Evolutionary conservation across 2,329 filamentous ascomycete genomes (phyloP).

Genomic region (Aspergillus japonicus): DNA sequence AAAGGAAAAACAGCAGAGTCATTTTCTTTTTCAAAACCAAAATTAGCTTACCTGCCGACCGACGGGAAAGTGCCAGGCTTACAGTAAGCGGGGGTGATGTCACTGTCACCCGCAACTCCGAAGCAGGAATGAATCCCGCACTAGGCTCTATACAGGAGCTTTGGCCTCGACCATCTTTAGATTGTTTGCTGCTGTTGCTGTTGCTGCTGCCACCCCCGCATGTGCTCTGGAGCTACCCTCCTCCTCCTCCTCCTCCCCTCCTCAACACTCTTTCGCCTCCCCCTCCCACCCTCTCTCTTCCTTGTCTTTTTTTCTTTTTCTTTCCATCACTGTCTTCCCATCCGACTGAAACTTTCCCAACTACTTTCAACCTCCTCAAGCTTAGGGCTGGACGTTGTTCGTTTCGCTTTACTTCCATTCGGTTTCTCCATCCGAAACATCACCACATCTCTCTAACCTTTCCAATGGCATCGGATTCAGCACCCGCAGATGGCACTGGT

Average conservation of each 20-base stretch:
- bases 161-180: constrained; percentile 8
- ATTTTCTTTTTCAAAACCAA: too few relatives aligned
- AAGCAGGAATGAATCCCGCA: neutral
- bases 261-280: neutral
- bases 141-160: neutral
- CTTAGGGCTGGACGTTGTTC: neutral
- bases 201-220: constrained; percentile 6
- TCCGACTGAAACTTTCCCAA: neutral
- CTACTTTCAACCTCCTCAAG: neutral
- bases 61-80: neutral
- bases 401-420: neutral
- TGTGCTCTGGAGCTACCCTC: constrained; percentile 1
- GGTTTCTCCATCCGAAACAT: constrained; percentile 3
- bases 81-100: constrained; percentile 11
- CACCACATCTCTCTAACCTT: neutral
- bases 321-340: neutral
- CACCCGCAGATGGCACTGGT: constrained; percentile 32
- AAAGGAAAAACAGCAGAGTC: too few relatives aligned
- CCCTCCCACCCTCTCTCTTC: constrained; percentile 7
- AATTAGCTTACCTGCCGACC: neutral
- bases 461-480: constrained; percentile 22
- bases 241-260: constrained; percentile 4
- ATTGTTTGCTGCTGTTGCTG: neutral
- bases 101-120: constrained; percentile 13
- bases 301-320: constrained; percentile 5